phyloP scores from a whole-genome alignment of 23 red algal genomes.

The Gracilaria caudata region DNA sequence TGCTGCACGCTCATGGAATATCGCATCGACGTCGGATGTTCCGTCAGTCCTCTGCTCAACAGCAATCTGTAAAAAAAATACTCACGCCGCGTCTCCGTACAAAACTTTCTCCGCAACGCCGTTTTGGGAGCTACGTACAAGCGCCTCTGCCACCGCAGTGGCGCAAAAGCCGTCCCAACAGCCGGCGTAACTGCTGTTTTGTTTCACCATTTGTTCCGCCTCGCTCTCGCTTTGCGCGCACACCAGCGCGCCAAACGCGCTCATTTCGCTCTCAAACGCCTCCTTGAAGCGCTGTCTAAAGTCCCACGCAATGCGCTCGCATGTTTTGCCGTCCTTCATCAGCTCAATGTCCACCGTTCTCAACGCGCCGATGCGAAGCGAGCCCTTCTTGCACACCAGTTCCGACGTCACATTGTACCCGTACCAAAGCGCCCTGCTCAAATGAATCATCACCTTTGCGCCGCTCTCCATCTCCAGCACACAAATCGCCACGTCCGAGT shows the following conservation, averaged over 20 bases:
- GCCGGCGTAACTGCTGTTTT: slow-evolving; percentile 39
- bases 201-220: slow-evolving; percentile 9
- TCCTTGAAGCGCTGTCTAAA: slow-evolving; percentile 76
- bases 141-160: slow-evolving; percentile 85
- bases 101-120: slow-evolving; percentile 40
- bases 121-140: slow-evolving; percentile 48
- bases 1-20: slow-evolving; percentile 39
- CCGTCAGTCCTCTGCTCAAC: not conserved
- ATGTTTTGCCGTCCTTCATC: slow-evolving; percentile 22
- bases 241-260: slow-evolving; percentile 78
- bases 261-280: slow-evolving; percentile 84
- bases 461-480: slow-evolving; percentile 88
- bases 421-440: slow-evolving; percentile 85
- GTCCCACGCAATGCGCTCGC: slow-evolving; percentile 53
- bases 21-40: slow-evolving; percentile 48
- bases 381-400: slow-evolving; percentile 74
- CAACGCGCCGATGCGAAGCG: slow-evolving; percentile 76
- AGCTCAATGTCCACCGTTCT: slow-evolving; percentile 63
- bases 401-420: slow-evolving; percentile 94
- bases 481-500: slow-evolving; percentile 78
- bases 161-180: slow-evolving; percentile 71
- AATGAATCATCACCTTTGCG: slow-evolving; percentile 73
- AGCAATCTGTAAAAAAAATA: not conserved
- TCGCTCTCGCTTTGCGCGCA: slow-evolving; percentile 28
- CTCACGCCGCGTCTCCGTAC: not conserved